Conservation (phyloP, 106 monocot species). For the Platanthera zijinensis region DNA sequence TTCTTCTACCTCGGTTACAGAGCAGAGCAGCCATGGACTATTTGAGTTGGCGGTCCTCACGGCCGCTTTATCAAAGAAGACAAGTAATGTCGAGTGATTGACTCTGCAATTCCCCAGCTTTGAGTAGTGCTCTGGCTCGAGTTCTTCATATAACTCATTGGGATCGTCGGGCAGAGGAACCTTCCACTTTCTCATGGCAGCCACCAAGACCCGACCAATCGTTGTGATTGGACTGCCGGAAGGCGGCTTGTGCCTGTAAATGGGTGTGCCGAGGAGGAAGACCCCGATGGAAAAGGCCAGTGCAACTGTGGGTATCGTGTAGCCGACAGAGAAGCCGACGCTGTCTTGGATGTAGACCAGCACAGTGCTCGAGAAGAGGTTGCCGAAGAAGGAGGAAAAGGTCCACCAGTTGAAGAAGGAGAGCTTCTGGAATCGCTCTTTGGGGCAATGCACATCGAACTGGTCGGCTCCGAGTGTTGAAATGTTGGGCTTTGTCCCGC, state of each 20-base stretch:
- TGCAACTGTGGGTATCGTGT: background rate
- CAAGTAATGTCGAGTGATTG: background rate
- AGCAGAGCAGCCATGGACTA: background rate
- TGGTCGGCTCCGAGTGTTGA: conserved; percentile 40
- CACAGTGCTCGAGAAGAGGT: conserved; percentile 3
- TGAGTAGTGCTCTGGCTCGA: background rate
- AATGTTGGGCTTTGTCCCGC: conserved; percentile 41
- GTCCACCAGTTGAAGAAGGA: conserved; percentile 12
- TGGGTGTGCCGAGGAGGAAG: background rate
- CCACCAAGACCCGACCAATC: background rate
- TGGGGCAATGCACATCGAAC: background rate
- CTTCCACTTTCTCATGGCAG: background rate
- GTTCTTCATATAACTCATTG: conserved; percentile 1
- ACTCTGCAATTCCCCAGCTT: background rate
- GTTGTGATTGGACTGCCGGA: conserved; percentile 3
- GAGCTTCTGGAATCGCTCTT: background rate
- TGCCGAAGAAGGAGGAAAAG: conserved; percentile 3
- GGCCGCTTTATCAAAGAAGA: conserved; percentile 23
- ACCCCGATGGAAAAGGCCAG: background rate
- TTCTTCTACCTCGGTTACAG: conserved; percentile 17
- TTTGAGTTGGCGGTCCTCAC: conserved; percentile 2
- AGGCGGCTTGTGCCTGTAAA: background rate
- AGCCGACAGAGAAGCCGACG: background rate
- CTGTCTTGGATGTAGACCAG: conserved; percentile 4
- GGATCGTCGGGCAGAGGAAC: background rate